Conservation (phyloP, 805 yeast species). For the Blastobotrys attinorum region DNA sequence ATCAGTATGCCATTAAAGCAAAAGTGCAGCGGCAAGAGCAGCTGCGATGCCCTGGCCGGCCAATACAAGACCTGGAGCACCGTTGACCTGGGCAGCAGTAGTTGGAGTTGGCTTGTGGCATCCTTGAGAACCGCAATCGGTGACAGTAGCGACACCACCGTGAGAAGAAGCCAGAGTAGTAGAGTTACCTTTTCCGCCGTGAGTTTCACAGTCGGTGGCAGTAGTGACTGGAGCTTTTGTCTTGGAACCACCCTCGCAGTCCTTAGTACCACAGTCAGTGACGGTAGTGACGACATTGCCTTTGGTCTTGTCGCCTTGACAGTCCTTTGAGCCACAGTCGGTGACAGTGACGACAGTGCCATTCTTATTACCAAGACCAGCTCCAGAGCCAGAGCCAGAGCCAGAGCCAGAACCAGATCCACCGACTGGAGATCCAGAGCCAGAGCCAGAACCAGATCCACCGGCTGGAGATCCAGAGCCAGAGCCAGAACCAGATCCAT, state of each 20-base stretch:
- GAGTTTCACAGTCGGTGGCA: neutral
- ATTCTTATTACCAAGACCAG: neutral
- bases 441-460: neutral
- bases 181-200: neutral
- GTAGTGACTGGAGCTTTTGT: neutral
- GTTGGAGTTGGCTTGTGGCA: constrained; percentile 2
- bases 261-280: neutral
- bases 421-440: too few relatives aligned
- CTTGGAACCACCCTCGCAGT: neutral
- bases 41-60: neutral
- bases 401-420: neutral
- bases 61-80: neutral
- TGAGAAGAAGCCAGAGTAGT: neutral
- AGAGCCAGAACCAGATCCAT: constrained; percentile 6
- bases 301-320: too few relatives aligned
- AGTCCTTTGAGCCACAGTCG: neutral
- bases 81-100: neutral
- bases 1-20: neutral
- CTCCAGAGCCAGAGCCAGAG: neutral
- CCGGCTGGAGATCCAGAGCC: neutral
- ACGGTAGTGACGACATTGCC: neutral
- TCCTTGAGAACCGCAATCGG: too few relatives aligned
- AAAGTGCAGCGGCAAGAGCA: neutral
- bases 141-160: too few relatives aligned
- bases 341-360: neutral